Base-by-base conservation (phyloP, 2,329 filamentous ascomycete species). In the Aplosporella prunicola region DNA sequence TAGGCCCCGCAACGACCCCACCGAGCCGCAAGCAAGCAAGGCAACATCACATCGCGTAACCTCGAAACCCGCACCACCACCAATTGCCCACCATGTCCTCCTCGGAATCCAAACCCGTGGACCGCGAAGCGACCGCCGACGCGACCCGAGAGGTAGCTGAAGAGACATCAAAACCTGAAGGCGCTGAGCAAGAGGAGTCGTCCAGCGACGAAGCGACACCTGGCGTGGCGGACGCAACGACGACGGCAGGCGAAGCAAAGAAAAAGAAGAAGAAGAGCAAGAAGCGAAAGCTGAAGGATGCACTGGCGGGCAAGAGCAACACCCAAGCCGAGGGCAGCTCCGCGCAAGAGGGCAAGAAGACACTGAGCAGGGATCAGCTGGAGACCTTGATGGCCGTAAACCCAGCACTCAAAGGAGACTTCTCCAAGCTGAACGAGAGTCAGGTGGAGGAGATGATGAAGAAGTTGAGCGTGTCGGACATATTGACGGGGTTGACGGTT, bases 401-500 rank as follows among this genome's bases (percentile, higher is more conserved):
- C 43, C 59, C 59, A 5, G 55, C 55, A 28, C 52, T 62, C 17
- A 58, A 57, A 43, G 49, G 55, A 13, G 57, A 62, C 39, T 47
- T 62, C 25, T 31, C 51, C 25, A 47, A 52, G 18, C 43, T 57
- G 48, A 41, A 22, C 20, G 31, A 40, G 51, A 43, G 42, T 43
- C 13, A 55, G 49, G 18, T 60, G 14, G 60, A 68, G 32, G 64
- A 75, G 31, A 53, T 69, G 46, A 53, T 78, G 45, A 74, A 74
- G 61, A 72, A 73, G 49, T 67, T 85, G 55, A 79, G 71, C 46
- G 64, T 84, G 39, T 72, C 78, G 54, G 79, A 85, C 45, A 75
- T 84, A 53, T 75, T 85, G 72, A 83, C 81, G 1, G 80, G 81
- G 0, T 61, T 84, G 51, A 81, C 87, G 11, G 69, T 84, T 6